phyloP scores from a whole-genome alignment of 441 rosid genomes.

The Pelargonium citronellum region DNA sequence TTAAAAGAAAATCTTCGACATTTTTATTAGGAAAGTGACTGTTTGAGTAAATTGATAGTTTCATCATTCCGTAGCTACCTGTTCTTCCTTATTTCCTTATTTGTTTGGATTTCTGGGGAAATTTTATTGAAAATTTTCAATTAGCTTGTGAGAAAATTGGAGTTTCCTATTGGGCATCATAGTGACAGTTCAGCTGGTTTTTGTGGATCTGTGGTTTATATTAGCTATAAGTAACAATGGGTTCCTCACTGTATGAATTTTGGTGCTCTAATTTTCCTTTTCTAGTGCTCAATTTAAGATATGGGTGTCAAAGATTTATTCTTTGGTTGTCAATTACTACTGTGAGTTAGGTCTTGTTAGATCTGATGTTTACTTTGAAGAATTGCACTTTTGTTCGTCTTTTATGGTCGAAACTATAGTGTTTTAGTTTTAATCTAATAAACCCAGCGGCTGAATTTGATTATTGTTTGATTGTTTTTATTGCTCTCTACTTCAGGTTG shows the following conservation, averaged over 20 bases:
- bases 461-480: not conserved
- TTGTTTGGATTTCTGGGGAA: not conserved
- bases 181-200: constrained; percentile 12
- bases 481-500: constrained; percentile 43
- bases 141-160: not conserved
- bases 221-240: not conserved
- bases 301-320: constrained; percentile 15
- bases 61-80: not conserved
- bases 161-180: not conserved
- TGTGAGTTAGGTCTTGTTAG: constrained; percentile 18
- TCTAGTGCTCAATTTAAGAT: constrained; percentile 20
- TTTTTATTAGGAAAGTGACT: constrained; percentile 1
- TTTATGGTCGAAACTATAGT: not conserved
- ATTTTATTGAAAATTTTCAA: not conserved
- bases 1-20: not conserved
- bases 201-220: not conserved
- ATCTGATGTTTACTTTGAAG: constrained; percentile 18
- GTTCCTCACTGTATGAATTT: constrained; percentile 12
- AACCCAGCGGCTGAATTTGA: not conserved
- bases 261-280: not conserved
- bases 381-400: not conserved
- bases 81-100: not conserved
- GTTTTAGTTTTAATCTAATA: not conserved
- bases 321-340: constrained; percentile 18
- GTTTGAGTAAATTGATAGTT: not conserved